Percentiles rank a stretch among this genome's conserved stretches.
Conservation (phyloP, 2,329 filamentous ascomycete genomes). For the Fusarium newnesense region DNA sequence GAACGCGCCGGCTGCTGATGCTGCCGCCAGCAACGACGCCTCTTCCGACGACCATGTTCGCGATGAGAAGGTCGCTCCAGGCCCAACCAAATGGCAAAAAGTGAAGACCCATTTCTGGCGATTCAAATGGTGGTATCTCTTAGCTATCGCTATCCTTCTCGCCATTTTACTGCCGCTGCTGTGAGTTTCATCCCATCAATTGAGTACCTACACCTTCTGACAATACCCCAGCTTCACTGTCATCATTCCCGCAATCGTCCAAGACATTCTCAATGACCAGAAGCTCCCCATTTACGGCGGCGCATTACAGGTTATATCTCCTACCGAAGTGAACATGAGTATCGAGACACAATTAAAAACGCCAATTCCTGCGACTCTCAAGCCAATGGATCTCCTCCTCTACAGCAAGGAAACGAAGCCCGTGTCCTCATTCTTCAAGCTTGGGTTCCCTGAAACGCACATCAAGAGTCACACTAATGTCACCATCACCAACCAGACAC, state of each 20-base stretch:
- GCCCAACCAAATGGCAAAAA: slow-evolving; percentile 49
- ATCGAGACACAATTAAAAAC: slow-evolving; percentile 52
- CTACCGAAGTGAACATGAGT: slow-evolving; percentile 49
- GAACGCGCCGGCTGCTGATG: background rate
- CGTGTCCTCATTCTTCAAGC: slow-evolving; percentile 34
- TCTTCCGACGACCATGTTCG: slow-evolving; percentile 28
- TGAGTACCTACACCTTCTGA: background rate
- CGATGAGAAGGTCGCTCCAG: slow-evolving; percentile 16
- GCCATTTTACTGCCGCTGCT: slow-evolving; percentile 58
- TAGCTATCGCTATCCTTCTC: slow-evolving; percentile 53
- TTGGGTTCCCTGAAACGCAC: slow-evolving; percentile 46
- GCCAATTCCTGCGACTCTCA: slow-evolving; percentile 51
- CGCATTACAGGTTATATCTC: slow-evolving; percentile 48
- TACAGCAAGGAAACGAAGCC: slow-evolving; percentile 52
- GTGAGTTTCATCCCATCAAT: slow-evolving; percentile 47
- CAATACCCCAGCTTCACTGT: slow-evolving; percentile 54
- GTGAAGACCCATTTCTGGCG: slow-evolving; percentile 53
- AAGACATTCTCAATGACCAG: slow-evolving; percentile 55
- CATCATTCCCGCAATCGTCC: slow-evolving; percentile 58
- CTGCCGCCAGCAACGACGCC: slow-evolving; percentile 18
- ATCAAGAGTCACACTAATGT: slow-evolving; percentile 52
- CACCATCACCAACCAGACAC: slow-evolving; percentile 48
- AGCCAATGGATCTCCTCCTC: slow-evolving; percentile 52
- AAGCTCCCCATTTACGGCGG: slow-evolving; percentile 53
- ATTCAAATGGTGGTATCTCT: slow-evolving; percentile 57